Evolutionary conservation across 768 basidiomycete species (phyloP).

Genomic region (Cystobasidium ongulense): DNA sequence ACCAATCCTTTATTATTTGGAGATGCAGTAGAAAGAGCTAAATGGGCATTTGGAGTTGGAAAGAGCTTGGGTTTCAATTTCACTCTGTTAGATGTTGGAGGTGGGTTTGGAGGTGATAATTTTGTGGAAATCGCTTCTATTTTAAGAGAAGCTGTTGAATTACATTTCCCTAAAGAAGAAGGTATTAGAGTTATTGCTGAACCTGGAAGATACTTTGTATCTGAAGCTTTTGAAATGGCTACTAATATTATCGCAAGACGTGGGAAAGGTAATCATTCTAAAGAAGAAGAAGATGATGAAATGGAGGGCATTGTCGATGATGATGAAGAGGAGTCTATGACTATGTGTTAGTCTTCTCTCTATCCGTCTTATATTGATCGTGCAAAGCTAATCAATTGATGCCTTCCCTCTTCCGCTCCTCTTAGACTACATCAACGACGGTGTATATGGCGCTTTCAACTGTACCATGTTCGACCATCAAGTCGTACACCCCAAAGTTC

Average conservation of each 20-base stretch:
- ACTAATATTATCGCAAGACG: constrained; percentile 87
- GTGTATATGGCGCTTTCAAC: constrained; percentile 94
- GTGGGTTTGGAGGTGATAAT: constrained; percentile 83
- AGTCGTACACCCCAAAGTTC: constrained; percentile 64
- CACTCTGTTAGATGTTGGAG: constrained; percentile 80
- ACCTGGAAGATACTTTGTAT: constrained; percentile 86
- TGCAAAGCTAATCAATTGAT: constrained; percentile 37
- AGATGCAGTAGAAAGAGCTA: constrained; percentile 78
- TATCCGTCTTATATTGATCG: neutral
- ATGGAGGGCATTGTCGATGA: constrained; percentile 26
- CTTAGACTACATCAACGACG: constrained; percentile 97
- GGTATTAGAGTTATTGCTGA: constrained; percentile 82
- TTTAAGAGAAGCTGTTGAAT: constrained; percentile 61
- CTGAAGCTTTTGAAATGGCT: constrained; percentile 57
- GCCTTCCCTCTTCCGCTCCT: neutral
- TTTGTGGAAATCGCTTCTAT: constrained; percentile 72
- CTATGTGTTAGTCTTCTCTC: constrained; percentile 77
- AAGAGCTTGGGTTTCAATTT: constrained; percentile 70
- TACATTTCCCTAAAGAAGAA: constrained; percentile 62
- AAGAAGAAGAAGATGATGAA: constrained; percentile 44
- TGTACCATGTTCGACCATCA: constrained; percentile 98
- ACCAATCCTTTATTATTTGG: constrained; percentile 83
- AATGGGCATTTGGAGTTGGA: constrained; percentile 79
- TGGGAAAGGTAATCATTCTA: constrained; percentile 43
- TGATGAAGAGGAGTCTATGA: constrained; percentile 50